A percentile compares a stretch with the other conserved stretches of the same genome.
These are phyloP conservation scores for Globisporangium paddicum DNA, from an alignment of 352 stramenopile species.

Conservation along the genomic window DNA sequence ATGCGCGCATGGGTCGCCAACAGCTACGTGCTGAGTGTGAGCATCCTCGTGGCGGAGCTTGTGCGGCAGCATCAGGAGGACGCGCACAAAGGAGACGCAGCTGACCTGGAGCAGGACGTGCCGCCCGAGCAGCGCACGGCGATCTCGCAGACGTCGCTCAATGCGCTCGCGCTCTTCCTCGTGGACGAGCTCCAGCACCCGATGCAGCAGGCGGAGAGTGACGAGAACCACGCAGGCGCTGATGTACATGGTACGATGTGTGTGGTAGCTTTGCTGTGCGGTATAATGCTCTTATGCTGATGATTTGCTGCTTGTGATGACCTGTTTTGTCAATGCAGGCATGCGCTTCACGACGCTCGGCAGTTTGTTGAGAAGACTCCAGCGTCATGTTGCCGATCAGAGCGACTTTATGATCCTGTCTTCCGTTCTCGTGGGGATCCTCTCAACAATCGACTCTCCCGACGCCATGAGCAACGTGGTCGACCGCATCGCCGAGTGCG, in stretches of 20 bases:
- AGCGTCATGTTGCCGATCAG: slow-evolving; percentile 25
- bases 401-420: slow-evolving; percentile 41
- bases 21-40: slow-evolving; percentile 46
- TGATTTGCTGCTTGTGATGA: not conserved
- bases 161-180: slow-evolving; percentile 48
- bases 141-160: slow-evolving; percentile 32
- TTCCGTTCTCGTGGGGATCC: slow-evolving; percentile 39
- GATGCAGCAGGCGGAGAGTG: not conserved
- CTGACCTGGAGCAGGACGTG: not conserved
- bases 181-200: slow-evolving; percentile 51
- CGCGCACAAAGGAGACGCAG: slow-evolving; percentile 7
- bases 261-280: not conserved
- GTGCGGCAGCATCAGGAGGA: slow-evolving; percentile 40
- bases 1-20: slow-evolving; percentile 20
- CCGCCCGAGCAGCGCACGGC: not conserved
- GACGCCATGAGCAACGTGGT: slow-evolving; percentile 60
- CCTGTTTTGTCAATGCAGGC: not conserved
- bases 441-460: slow-evolving; percentile 54
- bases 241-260: slow-evolving; percentile 2
- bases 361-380: slow-evolving; percentile 42
- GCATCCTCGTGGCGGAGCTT: slow-evolving; percentile 41
- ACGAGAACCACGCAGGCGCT: not conserved
- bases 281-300: not conserved
- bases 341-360: slow-evolving; percentile 25
- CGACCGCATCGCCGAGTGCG: slow-evolving; percentile 60